Evolutionary conservation across 352 stramenopile species (phyloP), one percentile per base, ranked within the genome.

Genomic region (Phytopythium delawarense): DNA sequence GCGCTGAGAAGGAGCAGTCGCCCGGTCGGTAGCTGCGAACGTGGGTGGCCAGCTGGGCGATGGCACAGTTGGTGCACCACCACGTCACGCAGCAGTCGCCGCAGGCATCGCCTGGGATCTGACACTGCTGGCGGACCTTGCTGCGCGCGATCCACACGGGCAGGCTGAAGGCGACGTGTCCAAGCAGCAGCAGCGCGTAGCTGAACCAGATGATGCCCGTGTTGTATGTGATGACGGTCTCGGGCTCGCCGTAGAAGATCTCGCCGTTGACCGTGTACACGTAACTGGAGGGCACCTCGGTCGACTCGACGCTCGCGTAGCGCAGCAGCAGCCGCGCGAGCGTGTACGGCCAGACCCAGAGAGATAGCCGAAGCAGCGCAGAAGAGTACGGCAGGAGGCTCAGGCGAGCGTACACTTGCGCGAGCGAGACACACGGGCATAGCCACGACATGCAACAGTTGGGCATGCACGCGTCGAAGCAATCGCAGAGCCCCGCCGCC

Each of bases 21-120:
- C 72, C 69, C 8, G 75, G 73, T 23, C 55, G 73, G 71, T 84
- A 87, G 50, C 71, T 85, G 57, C 80, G 75, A 16, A 76, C 57
- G 65, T 87, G 75, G 1, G 74, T 80, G 11, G 78, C 75, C n/a
- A 87, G 69, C 61, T 87, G 78, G 6, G 77, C 74, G 30, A 84
- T 63, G 9, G 65, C 65, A 61, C 74, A 86, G 59, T 63, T 76
- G 2, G 61, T 53, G 63, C 70, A 87, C 57, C 66, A 84, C 62
- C 64, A 79, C 11, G 75, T 51, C 1, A 57, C 63, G 37, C 65
- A 77, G 37, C 55, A 73, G 58, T 87, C 77, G 2, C 37, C 54
- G 40, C 51, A 74, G 16, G 54, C 66, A 9, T 55, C 64, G 0
- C 78, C 78, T 15, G 73, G 66, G 44, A 87, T 78, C 42, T 76